These are phyloP conservation scores for Ophioceras dolichostomum DNA, from an alignment of 2,329 filamentous ascomycete species.

Conservation along the genomic window DNA sequence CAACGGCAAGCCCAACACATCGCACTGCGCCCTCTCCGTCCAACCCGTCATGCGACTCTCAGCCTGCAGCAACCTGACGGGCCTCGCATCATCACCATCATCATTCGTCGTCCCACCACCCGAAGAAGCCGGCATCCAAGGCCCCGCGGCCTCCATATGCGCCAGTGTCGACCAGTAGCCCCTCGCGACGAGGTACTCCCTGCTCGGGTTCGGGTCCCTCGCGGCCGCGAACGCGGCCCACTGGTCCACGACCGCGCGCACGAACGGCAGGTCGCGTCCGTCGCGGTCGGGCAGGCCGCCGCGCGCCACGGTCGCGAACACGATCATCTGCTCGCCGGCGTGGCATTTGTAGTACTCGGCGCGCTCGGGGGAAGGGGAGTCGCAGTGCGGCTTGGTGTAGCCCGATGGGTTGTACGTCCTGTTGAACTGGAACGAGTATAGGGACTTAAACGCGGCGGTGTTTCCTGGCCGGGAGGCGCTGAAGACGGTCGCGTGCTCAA, in stretches of 20 bases:
- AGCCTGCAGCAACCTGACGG: slow-evolving; percentile 15
- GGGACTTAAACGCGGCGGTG: slow-evolving; percentile 12
- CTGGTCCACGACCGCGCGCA: slow-evolving; percentile 19
- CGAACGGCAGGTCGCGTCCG: slow-evolving; percentile 19
- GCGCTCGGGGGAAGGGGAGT: slow-evolving; percentile 13
- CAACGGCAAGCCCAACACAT: slow-evolving; percentile 10
- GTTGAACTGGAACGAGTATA: slow-evolving; percentile 25
- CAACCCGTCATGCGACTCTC: slow-evolving; percentile 12
- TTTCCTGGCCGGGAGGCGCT: slow-evolving; percentile 16
- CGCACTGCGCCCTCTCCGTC: slow-evolving; percentile 10
- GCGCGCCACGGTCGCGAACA: slow-evolving; percentile 21
- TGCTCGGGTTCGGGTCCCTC: slow-evolving; percentile 18
- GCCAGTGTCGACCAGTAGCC: slow-evolving; percentile 15
- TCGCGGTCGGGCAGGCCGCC: slow-evolving; percentile 21
- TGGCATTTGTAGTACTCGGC: slow-evolving; percentile 28
- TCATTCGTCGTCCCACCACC: slow-evolving; percentile 5
- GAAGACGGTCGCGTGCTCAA: slow-evolving; percentile 20
- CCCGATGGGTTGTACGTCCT: slow-evolving; percentile 21
- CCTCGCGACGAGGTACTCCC: slow-evolving; percentile 16
- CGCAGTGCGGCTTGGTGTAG: slow-evolving; percentile 17
- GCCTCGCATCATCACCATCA: slow-evolving; percentile 5
- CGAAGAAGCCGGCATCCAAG: slow-evolving; percentile 12
- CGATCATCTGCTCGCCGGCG: slow-evolving; percentile 23
- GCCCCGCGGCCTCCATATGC: slow-evolving; percentile 13
- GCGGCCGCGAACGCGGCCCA: slow-evolving; percentile 20